Conservation (phyloP, 1,284 basidiomycete species). For the Abortiporus biennis region DNA sequence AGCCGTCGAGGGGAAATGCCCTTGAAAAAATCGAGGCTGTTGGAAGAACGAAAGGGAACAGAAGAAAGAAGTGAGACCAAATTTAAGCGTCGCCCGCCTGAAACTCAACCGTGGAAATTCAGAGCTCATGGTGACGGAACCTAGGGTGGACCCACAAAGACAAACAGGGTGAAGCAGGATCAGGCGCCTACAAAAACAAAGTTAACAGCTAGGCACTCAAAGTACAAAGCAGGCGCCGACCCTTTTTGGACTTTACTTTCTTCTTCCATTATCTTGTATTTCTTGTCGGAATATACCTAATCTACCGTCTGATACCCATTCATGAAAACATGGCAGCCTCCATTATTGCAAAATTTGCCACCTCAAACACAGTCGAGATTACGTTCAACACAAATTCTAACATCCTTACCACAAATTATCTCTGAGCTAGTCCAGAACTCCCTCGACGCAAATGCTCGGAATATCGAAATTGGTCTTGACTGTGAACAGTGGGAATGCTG, state of each 20-base stretch:
- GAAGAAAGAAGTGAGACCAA: constrained; percentile 10
- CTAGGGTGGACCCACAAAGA: constrained; percentile 22
- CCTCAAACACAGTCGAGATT: constrained; percentile 55
- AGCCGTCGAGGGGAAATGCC: constrained; percentile 25
- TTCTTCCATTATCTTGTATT: not conserved
- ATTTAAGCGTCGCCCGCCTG: too few species aligned
- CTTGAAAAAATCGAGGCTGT: constrained; percentile 23
- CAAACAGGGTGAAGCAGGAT: constrained; percentile 14
- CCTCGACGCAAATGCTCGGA: constrained; percentile 59
- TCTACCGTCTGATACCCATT: not conserved
- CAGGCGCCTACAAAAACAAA: too few species aligned
- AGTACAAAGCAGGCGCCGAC: too few species aligned
- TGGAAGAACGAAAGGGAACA: constrained; percentile 15
- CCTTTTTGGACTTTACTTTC: not conserved
- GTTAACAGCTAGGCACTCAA: too few species aligned
- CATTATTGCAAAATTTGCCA: too few species aligned
- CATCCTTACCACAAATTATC: constrained; percentile 71
- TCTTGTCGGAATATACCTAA: not conserved
- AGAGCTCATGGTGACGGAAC: too few species aligned
- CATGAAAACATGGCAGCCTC: not conserved
- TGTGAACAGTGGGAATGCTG: constrained; percentile 71
- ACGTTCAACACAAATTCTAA: constrained; percentile 79
- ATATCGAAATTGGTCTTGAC: constrained; percentile 61
- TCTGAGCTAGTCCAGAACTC: constrained; percentile 85
- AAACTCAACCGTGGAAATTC: constrained; percentile 28